These are phyloP conservation scores for Candida pini DNA, from an alignment of 805 yeast species.

Conservation along the genomic window DNA sequence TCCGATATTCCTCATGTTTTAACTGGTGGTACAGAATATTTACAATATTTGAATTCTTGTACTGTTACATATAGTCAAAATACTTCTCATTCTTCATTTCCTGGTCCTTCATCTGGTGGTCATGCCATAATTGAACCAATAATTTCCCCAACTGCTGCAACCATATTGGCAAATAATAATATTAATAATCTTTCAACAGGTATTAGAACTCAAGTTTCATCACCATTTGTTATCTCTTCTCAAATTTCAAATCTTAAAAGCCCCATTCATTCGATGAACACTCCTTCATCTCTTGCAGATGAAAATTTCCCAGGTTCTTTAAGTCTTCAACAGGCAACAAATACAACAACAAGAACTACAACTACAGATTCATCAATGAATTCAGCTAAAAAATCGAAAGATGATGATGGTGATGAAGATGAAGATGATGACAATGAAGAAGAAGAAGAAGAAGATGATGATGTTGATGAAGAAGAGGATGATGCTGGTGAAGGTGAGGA, in stretches of 20 bases:
- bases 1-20: conserved; percentile 62
- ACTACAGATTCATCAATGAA: too few relatives aligned
- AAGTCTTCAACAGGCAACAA: too few relatives aligned
- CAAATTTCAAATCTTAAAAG: too few relatives aligned
- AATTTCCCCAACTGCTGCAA: conserved; percentile 31
- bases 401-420: background rate
- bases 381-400: background rate
- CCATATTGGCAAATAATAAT: conserved; percentile 36
- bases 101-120: conserved; percentile 35
- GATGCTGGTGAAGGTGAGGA: background rate
- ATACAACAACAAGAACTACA: conserved; percentile 3
- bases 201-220: too few relatives aligned
- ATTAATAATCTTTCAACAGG: too few relatives aligned
- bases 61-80: conserved; percentile 25
- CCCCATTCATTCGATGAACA: background rate
- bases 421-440: background rate
- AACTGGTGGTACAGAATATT: conserved; percentile 41
- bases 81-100: conserved; percentile 26
- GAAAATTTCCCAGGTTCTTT: conserved; percentile 6
- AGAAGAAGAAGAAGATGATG: background rate
- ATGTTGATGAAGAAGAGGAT: background rate
- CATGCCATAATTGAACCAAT: conserved; percentile 33
- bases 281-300: conserved; percentile 12
- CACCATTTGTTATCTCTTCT: too few relatives aligned
- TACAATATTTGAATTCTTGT: conserved; percentile 29